phyloP scores from a whole-genome alignment of 2,329 filamentous ascomycete species.

The Helotiales sp. region DNA sequence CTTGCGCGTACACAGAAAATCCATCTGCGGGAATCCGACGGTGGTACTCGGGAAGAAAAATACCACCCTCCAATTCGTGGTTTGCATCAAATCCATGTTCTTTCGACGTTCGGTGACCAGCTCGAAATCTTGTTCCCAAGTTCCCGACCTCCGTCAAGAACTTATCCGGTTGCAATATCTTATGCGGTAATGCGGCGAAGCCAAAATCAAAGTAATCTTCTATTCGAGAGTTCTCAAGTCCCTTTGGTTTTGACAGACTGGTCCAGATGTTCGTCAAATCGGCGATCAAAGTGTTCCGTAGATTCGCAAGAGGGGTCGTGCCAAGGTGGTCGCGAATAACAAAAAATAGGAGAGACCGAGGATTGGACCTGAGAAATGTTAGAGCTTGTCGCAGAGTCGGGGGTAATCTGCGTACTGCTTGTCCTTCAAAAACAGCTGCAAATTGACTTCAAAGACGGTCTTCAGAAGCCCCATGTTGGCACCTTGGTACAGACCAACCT shows the following conservation, averaged over 20 bases:
- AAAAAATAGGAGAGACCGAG: constrained; percentile 94
- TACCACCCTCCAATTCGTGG: constrained; percentile 75
- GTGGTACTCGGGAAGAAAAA: constrained; percentile 95
- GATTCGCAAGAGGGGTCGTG: constrained; percentile 85
- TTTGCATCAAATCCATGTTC: constrained; percentile 65
- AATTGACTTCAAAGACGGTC: constrained; percentile 98
- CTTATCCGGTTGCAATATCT: constrained; percentile 92
- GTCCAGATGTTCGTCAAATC: constrained; percentile 93
- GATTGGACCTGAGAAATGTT: constrained; percentile 67
- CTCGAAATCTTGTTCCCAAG: constrained; percentile 79
- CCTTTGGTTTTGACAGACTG: constrained; percentile 86
- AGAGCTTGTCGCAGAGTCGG: constrained; percentile 25
- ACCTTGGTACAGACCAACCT: constrained; percentile 96
- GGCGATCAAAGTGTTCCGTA: constrained; percentile 87
- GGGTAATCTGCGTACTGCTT: constrained; percentile 68
- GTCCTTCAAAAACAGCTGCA: constrained; percentile 96
- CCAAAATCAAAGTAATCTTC: constrained; percentile 99
- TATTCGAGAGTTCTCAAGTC: constrained; percentile 86
- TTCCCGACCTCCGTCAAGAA: constrained; percentile 82
- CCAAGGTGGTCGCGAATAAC: constrained; percentile 97
- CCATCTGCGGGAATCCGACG: constrained; percentile 94
- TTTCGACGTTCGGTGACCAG: constrained; percentile 76
- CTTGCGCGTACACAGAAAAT: constrained; percentile 91
- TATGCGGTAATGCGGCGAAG: constrained; percentile 94
- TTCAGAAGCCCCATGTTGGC: constrained; percentile 99